Percentiles rank a stretch among this genome's conserved stretches.
Evolutionary conservation across 345 rosid species (phyloP).

Genomic region (Firmiana major): DNA sequence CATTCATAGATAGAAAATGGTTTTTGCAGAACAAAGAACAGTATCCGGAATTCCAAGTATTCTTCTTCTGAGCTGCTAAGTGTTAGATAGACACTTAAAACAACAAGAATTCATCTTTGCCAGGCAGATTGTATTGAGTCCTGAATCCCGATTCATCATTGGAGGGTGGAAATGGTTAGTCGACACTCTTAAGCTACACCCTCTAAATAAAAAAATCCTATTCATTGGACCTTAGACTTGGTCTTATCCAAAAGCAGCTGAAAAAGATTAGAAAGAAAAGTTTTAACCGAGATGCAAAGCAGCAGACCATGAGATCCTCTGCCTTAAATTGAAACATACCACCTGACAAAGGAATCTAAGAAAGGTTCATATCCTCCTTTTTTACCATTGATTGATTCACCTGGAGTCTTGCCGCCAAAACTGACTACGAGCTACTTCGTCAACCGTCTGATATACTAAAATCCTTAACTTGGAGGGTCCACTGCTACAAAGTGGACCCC

Average conservation of each 20-base stretch:
- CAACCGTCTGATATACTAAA: slow-evolving; percentile 31
- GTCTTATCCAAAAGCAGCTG: slow-evolving; percentile 9
- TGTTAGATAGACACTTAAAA: not conserved
- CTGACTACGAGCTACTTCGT: slow-evolving; percentile 6
- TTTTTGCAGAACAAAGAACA: not conserved
- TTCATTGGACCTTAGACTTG: not conserved
- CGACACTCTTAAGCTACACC: not conserved
- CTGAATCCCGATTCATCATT: not conserved
- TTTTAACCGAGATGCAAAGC: not conserved
- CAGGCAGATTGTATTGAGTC: too few species aligned
- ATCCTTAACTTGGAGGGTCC: too few species aligned
- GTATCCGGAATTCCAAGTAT: not conserved
- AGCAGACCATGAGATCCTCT: slow-evolving; percentile 11
- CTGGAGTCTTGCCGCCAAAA: too few species aligned
- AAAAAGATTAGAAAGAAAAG: not conserved
- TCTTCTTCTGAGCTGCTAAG: not conserved
- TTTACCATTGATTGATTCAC: not conserved
- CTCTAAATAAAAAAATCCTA: not conserved
- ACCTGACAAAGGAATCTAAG: slow-evolving; percentile 3
- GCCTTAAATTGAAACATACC: not conserved
- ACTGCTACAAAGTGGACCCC: slow-evolving; percentile 32
- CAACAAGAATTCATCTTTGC: not conserved
- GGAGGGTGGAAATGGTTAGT: not conserved
- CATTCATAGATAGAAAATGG: too few species aligned
- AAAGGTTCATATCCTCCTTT: not conserved